These are phyloP conservation scores for Nemania sp. DNA, from an alignment of 2,329 filamentous ascomycete genomes.

Conservation along the genomic window DNA sequence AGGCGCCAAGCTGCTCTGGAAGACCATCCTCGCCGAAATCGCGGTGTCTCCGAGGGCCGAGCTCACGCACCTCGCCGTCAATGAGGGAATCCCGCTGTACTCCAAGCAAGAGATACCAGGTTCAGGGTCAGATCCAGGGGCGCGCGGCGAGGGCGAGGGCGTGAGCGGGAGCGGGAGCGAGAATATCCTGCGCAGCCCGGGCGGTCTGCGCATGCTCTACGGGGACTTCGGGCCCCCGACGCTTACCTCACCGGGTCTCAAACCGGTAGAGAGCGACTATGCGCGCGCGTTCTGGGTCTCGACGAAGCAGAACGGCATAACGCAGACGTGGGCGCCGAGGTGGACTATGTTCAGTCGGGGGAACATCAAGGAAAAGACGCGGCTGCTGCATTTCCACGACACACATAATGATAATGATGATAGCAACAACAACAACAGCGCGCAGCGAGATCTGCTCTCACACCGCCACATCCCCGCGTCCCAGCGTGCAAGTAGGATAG, in stretches of 20 bases:
- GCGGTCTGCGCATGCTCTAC: constrained; percentile 67
- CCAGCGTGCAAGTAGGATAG: constrained; percentile 44
- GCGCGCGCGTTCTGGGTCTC: constrained; percentile 74
- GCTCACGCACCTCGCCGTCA: constrained; percentile 62
- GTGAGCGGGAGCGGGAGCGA: constrained; percentile 42
- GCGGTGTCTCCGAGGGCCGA: constrained; percentile 42
- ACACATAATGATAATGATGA: not conserved
- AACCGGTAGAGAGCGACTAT: constrained; percentile 56
- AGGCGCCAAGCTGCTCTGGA: constrained; percentile 48
- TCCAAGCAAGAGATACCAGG: not conserved
- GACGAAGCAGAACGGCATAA: constrained; percentile 76
- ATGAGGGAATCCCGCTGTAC: constrained; percentile 62
- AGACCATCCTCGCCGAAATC: constrained; percentile 51
- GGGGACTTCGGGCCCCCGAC: constrained; percentile 71
- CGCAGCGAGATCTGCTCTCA: not conserved
- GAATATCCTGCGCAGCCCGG: constrained; percentile 76
- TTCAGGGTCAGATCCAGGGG: not conserved
- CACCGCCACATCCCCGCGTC: constrained; percentile 15
- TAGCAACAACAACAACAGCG: not conserved
- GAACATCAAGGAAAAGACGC: constrained; percentile 85
- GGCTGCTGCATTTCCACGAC: constrained; percentile 65
- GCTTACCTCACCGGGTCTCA: not conserved
- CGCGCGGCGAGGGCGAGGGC: not conserved
- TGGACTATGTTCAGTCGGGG: constrained; percentile 96
- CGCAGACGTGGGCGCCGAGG: constrained; percentile 82